Evolutionary conservation across 106 monocot species (phyloP).

Genomic region (Dactylorhiza incarnata): DNA sequence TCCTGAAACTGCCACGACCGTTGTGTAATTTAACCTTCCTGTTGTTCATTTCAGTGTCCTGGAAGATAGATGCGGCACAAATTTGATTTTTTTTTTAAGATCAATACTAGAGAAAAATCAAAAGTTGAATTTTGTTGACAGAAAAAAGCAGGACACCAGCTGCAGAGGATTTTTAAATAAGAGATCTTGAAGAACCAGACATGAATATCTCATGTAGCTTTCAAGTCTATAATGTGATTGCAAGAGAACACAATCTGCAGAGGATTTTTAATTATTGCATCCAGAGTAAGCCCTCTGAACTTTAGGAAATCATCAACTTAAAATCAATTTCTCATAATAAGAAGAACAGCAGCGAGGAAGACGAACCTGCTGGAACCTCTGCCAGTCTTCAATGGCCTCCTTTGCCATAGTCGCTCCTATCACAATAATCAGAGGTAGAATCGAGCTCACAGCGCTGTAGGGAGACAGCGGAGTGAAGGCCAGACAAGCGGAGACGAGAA

Average conservation of each 20-base stretch:
- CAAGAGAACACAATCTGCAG: not conserved
- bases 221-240: not conserved
- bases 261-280: not conserved
- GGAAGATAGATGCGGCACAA: not conserved
- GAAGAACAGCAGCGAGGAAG: not conserved
- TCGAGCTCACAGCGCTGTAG: slow-evolving; percentile 41
- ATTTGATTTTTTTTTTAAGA: not conserved
- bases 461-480: slow-evolving; percentile 70
- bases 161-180: not conserved
- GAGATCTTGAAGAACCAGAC: not conserved
- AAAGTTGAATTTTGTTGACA: not conserved
- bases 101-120: not conserved
- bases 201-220: not conserved
- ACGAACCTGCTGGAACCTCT: slow-evolving; percentile 64
- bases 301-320: too few species aligned
- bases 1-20: slow-evolving; percentile 45
- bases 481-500: slow-evolving; percentile 52
- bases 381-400: slow-evolving; percentile 87
- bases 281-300: not conserved
- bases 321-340: too few species aligned
- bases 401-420: slow-evolving; percentile 82
- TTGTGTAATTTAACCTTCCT: slow-evolving; percentile 57
- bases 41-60: slow-evolving; percentile 86
- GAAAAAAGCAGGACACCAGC: not conserved
- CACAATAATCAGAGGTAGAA: slow-evolving; percentile 59